Conservation (phyloP, 176 grass and related monocot genomes). For the Carex littledalei region DNA sequence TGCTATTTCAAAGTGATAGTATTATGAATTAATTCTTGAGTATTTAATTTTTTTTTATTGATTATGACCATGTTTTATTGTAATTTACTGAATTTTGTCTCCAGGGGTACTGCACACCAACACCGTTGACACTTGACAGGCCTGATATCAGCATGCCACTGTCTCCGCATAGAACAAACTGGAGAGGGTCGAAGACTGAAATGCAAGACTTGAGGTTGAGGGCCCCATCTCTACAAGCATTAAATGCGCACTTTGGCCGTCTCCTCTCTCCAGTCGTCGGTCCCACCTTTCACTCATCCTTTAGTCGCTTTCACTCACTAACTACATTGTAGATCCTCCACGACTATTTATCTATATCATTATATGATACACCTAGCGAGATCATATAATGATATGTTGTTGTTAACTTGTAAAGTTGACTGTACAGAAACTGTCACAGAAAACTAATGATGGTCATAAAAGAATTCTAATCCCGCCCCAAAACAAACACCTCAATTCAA, state of each 20-base stretch:
- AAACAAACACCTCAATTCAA: constrained; percentile 22
- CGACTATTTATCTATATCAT: neutral
- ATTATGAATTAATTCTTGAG: neutral
- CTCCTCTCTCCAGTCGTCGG: constrained; percentile 7
- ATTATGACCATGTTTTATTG: neutral
- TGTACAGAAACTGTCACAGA: neutral
- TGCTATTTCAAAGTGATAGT: neutral
- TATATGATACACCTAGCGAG: neutral
- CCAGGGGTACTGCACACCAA: neutral
- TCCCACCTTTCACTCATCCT: constrained; percentile 7
- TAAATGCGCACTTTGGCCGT: constrained; percentile 24
- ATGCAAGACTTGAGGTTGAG: neutral
- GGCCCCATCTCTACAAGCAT: neutral
- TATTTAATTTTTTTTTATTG: neutral
- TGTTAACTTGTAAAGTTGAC: neutral
- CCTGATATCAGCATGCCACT: neutral
- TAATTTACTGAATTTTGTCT: neutral
- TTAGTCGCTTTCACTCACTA: constrained; percentile 11
- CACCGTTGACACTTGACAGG: neutral
- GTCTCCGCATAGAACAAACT: neutral
- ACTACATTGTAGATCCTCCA: neutral
- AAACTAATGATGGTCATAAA: neutral
- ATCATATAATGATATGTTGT: neutral
- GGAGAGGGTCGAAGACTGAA: neutral
- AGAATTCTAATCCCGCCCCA: constrained; percentile 8